These are phyloP conservation scores for Geosmithia morbida DNA, from an alignment of 2,329 filamentous ascomycete species.

Conservation along the genomic window DNA sequence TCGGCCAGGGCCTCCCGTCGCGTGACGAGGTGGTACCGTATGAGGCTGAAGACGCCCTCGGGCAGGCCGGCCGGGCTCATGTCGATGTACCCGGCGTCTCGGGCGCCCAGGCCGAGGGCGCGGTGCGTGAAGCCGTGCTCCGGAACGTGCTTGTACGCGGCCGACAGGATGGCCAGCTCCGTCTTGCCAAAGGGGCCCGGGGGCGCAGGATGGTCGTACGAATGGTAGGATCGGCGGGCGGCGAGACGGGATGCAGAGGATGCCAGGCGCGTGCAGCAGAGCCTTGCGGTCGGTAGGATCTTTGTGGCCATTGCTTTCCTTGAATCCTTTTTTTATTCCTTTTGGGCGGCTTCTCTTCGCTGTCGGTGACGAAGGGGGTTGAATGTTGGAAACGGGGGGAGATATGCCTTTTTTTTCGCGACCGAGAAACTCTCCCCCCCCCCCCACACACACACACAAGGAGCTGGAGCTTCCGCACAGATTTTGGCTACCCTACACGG, in stretches of 20 bases:
- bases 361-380: too few species aligned
- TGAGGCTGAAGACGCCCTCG: constrained; percentile 65
- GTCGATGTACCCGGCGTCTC: constrained; percentile 74
- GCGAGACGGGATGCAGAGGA: neutral
- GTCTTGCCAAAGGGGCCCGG: constrained; percentile 47
- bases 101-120: constrained; percentile 62
- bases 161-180: constrained; percentile 65
- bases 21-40: constrained; percentile 61
- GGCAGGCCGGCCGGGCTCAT: constrained; percentile 75
- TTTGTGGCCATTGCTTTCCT: too few species aligned
- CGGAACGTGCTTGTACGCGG: constrained; percentile 69
- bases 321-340: too few species aligned
- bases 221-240: constrained; percentile 46
- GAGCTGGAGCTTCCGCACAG: too few species aligned
- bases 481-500: too few species aligned
- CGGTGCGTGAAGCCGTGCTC: constrained; percentile 66
- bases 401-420: too few species aligned
- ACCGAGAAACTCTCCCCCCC: too few species aligned
- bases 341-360: too few species aligned
- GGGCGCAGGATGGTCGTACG: constrained; percentile 48
- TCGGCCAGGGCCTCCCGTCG: constrained; percentile 46
- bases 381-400: too few species aligned
- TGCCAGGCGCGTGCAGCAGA: neutral
- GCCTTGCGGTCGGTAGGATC: too few species aligned
- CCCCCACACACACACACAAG: too few species aligned